These are phyloP conservation scores for Colletotrichum tofieldiae DNA, from an alignment of 2,329 filamentous ascomycete genomes.

Conservation along the genomic window DNA sequence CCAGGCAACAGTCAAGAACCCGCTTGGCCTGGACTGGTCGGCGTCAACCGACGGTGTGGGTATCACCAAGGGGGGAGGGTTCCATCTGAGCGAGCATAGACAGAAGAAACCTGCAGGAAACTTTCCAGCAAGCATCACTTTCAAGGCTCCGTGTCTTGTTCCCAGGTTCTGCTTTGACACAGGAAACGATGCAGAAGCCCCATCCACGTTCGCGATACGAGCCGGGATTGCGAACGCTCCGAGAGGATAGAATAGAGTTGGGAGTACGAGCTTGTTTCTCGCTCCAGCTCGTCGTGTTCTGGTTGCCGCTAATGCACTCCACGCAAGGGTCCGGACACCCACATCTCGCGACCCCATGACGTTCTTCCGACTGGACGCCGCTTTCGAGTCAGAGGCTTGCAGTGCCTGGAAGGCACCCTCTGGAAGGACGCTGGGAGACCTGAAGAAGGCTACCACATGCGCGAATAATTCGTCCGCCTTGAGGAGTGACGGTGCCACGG, in stretches of 20 bases:
- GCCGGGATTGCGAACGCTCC: not conserved
- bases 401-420: not conserved
- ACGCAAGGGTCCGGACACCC: constrained; percentile 10
- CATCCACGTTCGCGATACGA: not conserved
- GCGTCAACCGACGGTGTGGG: not conserved
- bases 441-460: not conserved
- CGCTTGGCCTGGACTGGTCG: not conserved
- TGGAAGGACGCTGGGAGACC: not conserved
- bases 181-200: not conserved
- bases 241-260: constrained; percentile 38
- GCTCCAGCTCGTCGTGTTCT: too few species aligned
- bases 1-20: not conserved
- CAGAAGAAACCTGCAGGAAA: too few species aligned
- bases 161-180: not conserved
- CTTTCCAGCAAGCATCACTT: not conserved
- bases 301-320: constrained; percentile 28
- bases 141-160: not conserved
- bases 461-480: not conserved
- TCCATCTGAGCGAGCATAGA: not conserved
- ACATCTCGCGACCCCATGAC: not conserved
- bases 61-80: not conserved
- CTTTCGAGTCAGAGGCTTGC: not conserved
- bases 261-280: constrained; percentile 3
- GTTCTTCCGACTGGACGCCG: not conserved
- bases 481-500: not conserved